Evolutionary conservation across 352 stramenopile species (phyloP).

Genomic region (Phytophthora sp.): DNA sequence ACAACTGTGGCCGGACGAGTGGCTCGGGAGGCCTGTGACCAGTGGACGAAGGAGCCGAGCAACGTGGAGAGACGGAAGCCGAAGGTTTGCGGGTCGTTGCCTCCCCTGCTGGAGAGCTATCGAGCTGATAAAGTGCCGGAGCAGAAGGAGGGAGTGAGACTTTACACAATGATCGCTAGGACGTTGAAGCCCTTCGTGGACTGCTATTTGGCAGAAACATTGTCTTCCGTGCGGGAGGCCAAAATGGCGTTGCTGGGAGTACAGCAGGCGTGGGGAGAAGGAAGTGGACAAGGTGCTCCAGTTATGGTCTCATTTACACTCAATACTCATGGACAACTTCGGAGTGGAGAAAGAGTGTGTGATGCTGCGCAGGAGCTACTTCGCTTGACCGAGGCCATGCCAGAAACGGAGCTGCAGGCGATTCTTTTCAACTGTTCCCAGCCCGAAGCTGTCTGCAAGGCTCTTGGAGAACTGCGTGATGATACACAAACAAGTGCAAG

Average conservation of each 20-base stretch:
- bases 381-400: slow-evolving; percentile 26
- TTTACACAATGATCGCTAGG: slow-evolving; percentile 74
- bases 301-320: slow-evolving; percentile 90
- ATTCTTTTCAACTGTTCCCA: slow-evolving; percentile 93
- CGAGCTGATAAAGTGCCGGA: slow-evolving; percentile 79
- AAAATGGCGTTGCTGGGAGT: slow-evolving; percentile 84
- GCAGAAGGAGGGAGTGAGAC: slow-evolving; percentile 66
- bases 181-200: slow-evolving; percentile 78
- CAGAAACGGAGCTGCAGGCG: slow-evolving; percentile 42
- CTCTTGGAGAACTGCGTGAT: slow-evolving; percentile 56
- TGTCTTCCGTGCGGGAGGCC: slow-evolving; percentile 86
- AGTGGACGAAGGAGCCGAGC: slow-evolving; percentile 10
- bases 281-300: slow-evolving; percentile 29
- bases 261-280: slow-evolving; percentile 17
- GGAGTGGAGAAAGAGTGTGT: slow-evolving; percentile 71
- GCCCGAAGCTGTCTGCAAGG: slow-evolving; percentile 85
- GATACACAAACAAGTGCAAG: slow-evolving; percentile 18
- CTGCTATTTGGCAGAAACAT: slow-evolving; percentile 87
- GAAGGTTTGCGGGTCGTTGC: slow-evolving; percentile 76
- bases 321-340: slow-evolving; percentile 58
- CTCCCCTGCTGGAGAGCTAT: slow-evolving; percentile 90
- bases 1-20: slow-evolving; percentile 60
- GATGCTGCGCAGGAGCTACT: slow-evolving; percentile 50
- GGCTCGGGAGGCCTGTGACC: slow-evolving; percentile 51
- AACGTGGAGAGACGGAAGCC: slow-evolving; percentile 10